Base-by-base conservation (phyloP, 352 stramenopile species). In the Phytophthora capsici region DNA sequence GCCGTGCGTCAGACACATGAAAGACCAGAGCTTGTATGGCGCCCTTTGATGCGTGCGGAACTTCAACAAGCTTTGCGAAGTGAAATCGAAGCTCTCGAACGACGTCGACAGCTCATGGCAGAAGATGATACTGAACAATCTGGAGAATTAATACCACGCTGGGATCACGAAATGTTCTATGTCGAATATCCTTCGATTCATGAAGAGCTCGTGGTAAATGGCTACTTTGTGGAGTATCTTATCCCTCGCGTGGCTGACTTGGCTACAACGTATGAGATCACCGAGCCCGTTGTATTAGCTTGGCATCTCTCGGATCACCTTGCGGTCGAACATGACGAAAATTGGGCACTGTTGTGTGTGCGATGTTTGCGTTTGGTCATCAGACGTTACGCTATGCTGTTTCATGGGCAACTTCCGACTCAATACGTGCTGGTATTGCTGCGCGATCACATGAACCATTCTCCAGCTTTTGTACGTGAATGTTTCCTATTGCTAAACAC, bases 91-190 rank as follows among this genome's bases (percentile, higher is more conserved):
- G 56, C 45, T 32, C 57, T 92, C 5, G 81, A 80, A 32, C 57
- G 51, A 46, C 57, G 51, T 26, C 56, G 64, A 51, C 58, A 51
- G 7, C 23, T 10, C 14, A n/a, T 67, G 36, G 12, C 19, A 12
- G 46, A 65, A 32, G 34, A 67, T 65, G 19, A 65, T 50, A 41
- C 28, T 12, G 19, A 26, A 25, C 44, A 61, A 20, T 59, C 45
- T 49, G 43, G 62, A 17, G 74, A 67, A 7, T 75, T 53, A 45
- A 66, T 80, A 19, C 69, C 71, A 1, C 70, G 73, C 3, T 95
- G 87, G 87, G 74, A 93, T 48, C 73, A 93, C 59, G 85, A 95
- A 51, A 86, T 92, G 83, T 94, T 93, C 30, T 82, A 86, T 44
- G 82, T 94, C 22, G 75, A 82, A 19, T 95, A 91, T 48, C 45